These are phyloP conservation scores for Colletotrichum horii DNA, from an alignment of 2,329 filamentous ascomycete species.

Conservation along the genomic window DNA sequence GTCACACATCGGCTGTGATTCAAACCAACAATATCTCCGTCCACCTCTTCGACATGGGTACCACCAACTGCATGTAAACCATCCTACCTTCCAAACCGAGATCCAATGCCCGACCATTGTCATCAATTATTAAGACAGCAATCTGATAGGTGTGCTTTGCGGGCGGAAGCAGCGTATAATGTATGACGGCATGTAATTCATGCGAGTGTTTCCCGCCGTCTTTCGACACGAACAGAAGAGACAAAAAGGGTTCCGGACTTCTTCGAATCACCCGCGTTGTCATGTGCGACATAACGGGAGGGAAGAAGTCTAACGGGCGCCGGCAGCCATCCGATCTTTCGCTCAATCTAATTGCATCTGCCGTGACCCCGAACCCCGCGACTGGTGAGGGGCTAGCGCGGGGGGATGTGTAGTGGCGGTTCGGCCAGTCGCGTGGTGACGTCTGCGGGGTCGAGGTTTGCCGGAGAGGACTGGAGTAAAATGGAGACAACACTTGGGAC, in stretches of 20 bases:
- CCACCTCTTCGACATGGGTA: not conserved
- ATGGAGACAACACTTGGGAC: not conserved
- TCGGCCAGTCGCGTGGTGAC: not conserved
- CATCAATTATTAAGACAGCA: not conserved
- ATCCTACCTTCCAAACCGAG: not conserved
- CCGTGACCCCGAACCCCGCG: constrained; percentile 5
- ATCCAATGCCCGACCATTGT: not conserved
- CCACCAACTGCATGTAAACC: not conserved
- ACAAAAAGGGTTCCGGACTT: not conserved
- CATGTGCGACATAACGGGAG: not conserved
- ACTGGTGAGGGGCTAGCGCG: not conserved
- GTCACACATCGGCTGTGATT: not conserved
- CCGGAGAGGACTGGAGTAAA: not conserved
- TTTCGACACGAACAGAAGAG: not conserved
- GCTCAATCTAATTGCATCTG: not conserved
- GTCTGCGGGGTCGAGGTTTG: constrained; percentile 5
- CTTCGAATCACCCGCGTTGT: not conserved
- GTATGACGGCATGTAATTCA: not conserved
- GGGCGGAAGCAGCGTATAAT: not conserved
- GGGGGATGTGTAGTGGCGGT: not conserved
- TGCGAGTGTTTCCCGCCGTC: not conserved
- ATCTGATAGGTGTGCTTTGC: not conserved
- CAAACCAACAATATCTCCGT: not conserved
- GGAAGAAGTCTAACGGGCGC: not conserved
- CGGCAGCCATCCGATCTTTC: not conserved